These are phyloP conservation scores for Fusarium napiforme DNA, from an alignment of 2,329 filamentous ascomycete genomes.

Conservation along the genomic window DNA sequence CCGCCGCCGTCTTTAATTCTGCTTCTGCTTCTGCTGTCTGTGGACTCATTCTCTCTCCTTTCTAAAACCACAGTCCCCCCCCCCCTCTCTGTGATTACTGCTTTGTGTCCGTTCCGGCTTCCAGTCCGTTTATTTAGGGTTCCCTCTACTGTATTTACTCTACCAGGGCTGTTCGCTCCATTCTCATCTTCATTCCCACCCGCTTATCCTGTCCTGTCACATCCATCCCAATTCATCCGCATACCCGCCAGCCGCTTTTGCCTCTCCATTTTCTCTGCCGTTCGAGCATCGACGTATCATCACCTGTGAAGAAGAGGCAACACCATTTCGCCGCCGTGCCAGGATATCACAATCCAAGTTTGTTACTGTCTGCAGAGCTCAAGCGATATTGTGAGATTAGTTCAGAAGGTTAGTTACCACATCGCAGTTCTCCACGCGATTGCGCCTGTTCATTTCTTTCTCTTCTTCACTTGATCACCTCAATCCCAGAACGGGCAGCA, in stretches of 20 bases:
- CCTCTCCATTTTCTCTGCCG: not conserved
- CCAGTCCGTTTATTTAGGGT: conserved; percentile 32
- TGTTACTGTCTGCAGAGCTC: not conserved
- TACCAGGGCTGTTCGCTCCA: conserved; percentile 18
- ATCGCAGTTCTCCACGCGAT: not conserved
- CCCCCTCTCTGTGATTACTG: not conserved
- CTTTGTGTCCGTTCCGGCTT: conserved; percentile 11
- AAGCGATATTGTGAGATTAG: not conserved
- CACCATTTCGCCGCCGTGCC: not conserved
- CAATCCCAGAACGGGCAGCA: not conserved
- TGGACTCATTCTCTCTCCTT: conserved; percentile 18
- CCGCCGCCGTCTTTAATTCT: not conserved
- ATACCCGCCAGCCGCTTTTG: conserved; percentile 7
- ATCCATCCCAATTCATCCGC: conserved; percentile 14
- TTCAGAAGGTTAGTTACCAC: not conserved
- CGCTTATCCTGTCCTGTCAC: not conserved
- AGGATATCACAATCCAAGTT: not conserved
- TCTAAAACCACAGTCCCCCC: conserved; percentile 6
- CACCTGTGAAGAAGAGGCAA: conserved; percentile 6
- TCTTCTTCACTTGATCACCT: conserved; percentile 6
- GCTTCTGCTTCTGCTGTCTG: not conserved
- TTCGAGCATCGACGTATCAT: conserved; percentile 13
- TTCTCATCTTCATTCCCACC: conserved; percentile 1
- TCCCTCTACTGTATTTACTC: conserved; percentile 5
- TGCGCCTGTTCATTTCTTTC: not conserved